phyloP scores from a whole-genome alignment of 1,284 basidiomycete genomes.

The Pyrrhoderma lamaoense region DNA sequence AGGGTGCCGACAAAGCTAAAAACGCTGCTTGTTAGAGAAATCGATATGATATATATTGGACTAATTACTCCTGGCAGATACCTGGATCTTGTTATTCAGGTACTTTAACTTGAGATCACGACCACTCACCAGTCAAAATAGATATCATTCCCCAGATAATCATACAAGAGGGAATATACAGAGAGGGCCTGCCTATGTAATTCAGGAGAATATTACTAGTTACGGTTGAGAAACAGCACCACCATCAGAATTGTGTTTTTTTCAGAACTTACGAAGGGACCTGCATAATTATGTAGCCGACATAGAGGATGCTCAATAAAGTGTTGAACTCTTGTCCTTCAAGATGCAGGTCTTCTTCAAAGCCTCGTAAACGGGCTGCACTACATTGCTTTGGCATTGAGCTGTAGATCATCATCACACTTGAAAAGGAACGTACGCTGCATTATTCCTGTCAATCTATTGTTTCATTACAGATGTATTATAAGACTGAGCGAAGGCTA shows the following conservation, averaged over 20 bases:
- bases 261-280: constrained; percentile 51
- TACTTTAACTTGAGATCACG: not conserved
- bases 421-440: constrained; percentile 34
- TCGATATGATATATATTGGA: constrained; percentile 12
- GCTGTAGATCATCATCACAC: not conserved
- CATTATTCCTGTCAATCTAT: constrained; percentile 64
- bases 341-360: constrained; percentile 62
- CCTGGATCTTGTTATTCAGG: constrained; percentile 32
- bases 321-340: constrained; percentile 63
- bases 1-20: constrained; percentile 22
- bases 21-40: not conserved
- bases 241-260: not conserved
- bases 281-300: constrained; percentile 77
- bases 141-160: constrained; percentile 65
- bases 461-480: not conserved
- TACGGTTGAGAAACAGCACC: not conserved
- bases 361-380: constrained; percentile 60
- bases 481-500: not conserved
- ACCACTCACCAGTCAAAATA: constrained; percentile 44
- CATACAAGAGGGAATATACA: constrained; percentile 70
- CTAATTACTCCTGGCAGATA: constrained; percentile 45
- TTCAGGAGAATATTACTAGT: constrained; percentile 68
- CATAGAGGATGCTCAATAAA: constrained; percentile 61
- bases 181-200: constrained; percentile 61
- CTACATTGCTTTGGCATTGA: constrained; percentile 28